Percentiles rank a stretch among this genome's conserved stretches.
These are phyloP conservation scores for Brassica napus DNA, from an alignment of 345 rosid species.

Conservation along the genomic window DNA sequence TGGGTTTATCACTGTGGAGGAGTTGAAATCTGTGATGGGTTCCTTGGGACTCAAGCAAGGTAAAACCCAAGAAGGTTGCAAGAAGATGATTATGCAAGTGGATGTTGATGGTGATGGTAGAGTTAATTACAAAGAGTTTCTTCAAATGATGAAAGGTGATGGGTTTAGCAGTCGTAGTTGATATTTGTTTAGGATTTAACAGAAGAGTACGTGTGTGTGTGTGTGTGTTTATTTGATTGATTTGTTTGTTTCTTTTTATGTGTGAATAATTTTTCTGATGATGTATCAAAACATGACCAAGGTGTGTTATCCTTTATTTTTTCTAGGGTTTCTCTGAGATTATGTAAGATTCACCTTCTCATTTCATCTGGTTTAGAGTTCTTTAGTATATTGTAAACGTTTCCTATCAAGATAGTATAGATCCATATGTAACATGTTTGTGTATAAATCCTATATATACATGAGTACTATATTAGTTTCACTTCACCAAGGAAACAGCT, in stretches of 20 bases:
- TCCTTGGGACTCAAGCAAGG: conserved; percentile 47
- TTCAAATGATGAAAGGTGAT: conserved; percentile 45
- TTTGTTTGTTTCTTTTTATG: conserved; percentile 23
- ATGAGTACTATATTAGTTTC: background rate
- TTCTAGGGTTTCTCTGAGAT: background rate
- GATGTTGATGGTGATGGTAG: conserved; percentile 45
- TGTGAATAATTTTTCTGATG: conserved; percentile 29
- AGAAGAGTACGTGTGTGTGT: background rate
- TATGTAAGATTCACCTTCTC: conserved; percentile 26
- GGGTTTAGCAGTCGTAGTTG: conserved; percentile 32
- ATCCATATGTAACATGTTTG: background rate
- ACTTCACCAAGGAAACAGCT: background rate
- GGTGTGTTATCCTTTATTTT: conserved; percentile 10
- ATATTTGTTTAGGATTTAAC: conserved; percentile 20
- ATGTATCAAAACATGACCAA: conserved; percentile 7
- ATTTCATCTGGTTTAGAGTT: conserved; percentile 16
- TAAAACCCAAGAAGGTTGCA: conserved; percentile 34
- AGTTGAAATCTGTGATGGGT: conserved; percentile 37
- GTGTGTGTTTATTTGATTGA: conserved; percentile 29
- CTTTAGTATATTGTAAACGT: conserved; percentile 9
- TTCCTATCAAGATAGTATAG: background rate
- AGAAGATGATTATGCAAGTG: conserved; percentile 44
- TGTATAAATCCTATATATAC: background rate
- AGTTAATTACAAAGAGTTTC: conserved; percentile 41
- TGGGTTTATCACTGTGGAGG: conserved; percentile 43